phyloP scores from a whole-genome alignment of 140 eudicot species.

The Flaveria floridana region DNA sequence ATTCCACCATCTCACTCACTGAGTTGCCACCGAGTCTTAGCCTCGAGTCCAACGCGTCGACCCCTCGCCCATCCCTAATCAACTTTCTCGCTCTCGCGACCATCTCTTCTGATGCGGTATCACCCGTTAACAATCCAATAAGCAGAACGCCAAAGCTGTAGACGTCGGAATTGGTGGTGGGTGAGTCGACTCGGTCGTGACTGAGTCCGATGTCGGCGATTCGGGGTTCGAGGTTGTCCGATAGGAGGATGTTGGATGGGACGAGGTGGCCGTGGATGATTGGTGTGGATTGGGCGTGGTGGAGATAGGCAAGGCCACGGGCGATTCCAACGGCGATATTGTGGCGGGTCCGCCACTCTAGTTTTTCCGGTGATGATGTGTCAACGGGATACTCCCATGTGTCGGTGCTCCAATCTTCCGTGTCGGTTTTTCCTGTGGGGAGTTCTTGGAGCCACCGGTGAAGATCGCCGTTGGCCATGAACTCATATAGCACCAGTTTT shows the following conservation, averaged over 20 bases:
- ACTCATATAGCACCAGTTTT: conserved; percentile 75
- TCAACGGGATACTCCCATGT: conserved; percentile 68
- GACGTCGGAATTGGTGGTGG: conserved; percentile 64
- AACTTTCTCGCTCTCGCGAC: conserved; percentile 46
- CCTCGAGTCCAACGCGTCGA: conserved; percentile 61
- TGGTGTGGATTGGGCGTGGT: conserved; percentile 82
- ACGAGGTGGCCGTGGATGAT: conserved; percentile 84
- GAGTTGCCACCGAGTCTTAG: conserved; percentile 59
- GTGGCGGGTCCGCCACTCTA: conserved; percentile 94
- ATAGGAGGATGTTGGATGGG: conserved; percentile 69
- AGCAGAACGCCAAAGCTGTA: conserved; percentile 62
- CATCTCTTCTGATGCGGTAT: conserved; percentile 42
- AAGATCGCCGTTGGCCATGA: conserved; percentile 90
- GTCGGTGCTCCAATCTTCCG: conserved; percentile 95
- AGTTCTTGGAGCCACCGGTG: conserved; percentile 94
- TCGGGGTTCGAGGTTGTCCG: conserved; percentile 76
- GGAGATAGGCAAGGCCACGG: conserved; percentile 93
- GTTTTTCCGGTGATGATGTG: conserved; percentile 48
- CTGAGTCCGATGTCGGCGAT: conserved; percentile 66
- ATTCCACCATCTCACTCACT: conserved; percentile 85
- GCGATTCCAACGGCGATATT: conserved; percentile 90
- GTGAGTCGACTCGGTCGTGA: conserved; percentile 36
- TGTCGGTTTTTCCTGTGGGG: conserved; percentile 69
- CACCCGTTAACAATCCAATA: conserved; percentile 70
- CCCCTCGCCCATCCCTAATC: conserved; percentile 63